These are phyloP conservation scores for Russula sp. DNA, from an alignment of 768 basidiomycete species.

Conservation along the genomic window DNA sequence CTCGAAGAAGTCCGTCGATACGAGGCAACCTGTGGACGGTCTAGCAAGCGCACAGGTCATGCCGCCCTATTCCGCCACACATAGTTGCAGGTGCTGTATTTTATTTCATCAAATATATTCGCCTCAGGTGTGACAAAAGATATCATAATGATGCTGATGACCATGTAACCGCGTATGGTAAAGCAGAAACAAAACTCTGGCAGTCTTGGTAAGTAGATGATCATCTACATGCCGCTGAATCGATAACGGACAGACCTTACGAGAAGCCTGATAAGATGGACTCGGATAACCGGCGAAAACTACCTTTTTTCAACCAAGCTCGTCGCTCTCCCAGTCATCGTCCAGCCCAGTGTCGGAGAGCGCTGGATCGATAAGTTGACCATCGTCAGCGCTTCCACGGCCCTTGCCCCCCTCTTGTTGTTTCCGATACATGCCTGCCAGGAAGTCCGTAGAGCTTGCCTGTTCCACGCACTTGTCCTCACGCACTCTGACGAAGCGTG, in stretches of 20 bases:
- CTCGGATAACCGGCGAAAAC: background rate
- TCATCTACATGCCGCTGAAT: background rate
- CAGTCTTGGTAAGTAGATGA: constrained; percentile 5
- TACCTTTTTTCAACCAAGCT: background rate
- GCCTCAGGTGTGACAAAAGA: background rate
- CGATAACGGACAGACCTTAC: constrained; percentile 8
- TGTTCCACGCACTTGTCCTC: constrained; percentile 70
- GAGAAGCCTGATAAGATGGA: background rate
- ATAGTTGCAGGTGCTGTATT: background rate
- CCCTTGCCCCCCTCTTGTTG: constrained; percentile 46
- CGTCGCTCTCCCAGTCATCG: constrained; percentile 29
- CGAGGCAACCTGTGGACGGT: background rate
- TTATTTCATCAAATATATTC: background rate
- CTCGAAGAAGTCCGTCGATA: background rate
- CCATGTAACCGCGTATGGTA: background rate
- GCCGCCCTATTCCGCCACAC: background rate
- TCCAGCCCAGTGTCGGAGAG: constrained; percentile 31
- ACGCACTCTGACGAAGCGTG: constrained; percentile 69
- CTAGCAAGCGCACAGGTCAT: background rate
- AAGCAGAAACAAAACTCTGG: constrained; percentile 1
- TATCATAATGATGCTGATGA: background rate
- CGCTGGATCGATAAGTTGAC: constrained; percentile 55
- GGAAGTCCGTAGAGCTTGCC: constrained; percentile 65
- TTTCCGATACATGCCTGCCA: constrained; percentile 60
- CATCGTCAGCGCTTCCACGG: constrained; percentile 44